Percentiles rank a stretch among this genome's conserved stretches.
Conservation (phyloP, 257 asterid species). For the Solanum sitiens region DNA sequence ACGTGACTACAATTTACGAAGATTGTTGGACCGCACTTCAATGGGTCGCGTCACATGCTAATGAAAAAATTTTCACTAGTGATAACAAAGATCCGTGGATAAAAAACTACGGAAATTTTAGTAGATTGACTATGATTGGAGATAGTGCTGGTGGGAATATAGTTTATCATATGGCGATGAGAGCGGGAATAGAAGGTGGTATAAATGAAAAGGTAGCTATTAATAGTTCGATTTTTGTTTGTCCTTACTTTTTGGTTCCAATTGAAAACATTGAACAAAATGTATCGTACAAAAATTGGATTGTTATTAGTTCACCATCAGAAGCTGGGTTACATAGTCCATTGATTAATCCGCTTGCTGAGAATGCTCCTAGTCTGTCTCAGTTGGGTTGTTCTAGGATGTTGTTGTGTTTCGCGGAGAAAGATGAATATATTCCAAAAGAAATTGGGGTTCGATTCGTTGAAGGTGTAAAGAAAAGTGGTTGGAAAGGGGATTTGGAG, state of each 20-base stretch:
- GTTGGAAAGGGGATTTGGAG: conserved; percentile 46
- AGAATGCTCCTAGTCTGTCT: neutral
- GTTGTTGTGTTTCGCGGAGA: conserved; percentile 10
- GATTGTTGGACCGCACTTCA: conserved; percentile 22
- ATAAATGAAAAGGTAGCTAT: neutral
- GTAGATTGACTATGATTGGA: conserved; percentile 5
- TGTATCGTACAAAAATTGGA: neutral
- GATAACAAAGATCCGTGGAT: conserved; percentile 9
- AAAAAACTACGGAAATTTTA: conserved; percentile 1
- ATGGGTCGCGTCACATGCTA: conserved; percentile 11
- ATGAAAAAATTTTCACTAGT: neutral
- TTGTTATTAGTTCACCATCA: neutral
- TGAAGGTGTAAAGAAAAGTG: conserved; percentile 36
- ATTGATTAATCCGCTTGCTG: neutral
- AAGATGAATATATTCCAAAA: conserved; percentile 3
- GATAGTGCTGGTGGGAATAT: conserved; percentile 24
- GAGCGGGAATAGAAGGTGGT: neutral
- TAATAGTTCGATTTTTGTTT: neutral
- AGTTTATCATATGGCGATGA: conserved; percentile 15
- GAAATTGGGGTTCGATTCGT: conserved; percentile 9
- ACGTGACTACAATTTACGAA: conserved; percentile 9
- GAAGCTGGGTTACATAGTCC: neutral
- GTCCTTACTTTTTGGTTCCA: conserved; percentile 6
- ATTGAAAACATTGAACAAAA: neutral
- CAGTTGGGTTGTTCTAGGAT: neutral